Evolutionary conservation across 2,329 filamentous ascomycete species (phyloP).

Genomic region (Phialophora chinensis): DNA sequence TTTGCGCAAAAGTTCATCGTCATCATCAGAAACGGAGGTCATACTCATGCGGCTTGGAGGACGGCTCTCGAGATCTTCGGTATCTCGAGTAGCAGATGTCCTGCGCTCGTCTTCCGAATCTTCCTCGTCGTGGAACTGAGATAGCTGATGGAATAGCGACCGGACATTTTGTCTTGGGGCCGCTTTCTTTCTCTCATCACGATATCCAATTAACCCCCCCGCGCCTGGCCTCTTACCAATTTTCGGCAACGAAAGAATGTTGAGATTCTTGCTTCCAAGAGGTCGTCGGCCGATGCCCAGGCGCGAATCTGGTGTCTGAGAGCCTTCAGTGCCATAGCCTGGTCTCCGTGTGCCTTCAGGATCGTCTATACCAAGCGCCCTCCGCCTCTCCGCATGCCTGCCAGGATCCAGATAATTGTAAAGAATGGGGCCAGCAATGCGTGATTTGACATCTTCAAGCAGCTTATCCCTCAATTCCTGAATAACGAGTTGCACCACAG

Average conservation of each 20-base stretch:
- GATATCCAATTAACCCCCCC: conserved; percentile 67
- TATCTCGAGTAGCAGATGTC: conserved; percentile 73
- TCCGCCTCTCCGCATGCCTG: conserved; percentile 78
- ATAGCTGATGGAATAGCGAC: conserved; percentile 79
- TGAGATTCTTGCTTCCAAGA: conserved; percentile 53
- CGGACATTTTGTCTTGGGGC: conserved; percentile 69
- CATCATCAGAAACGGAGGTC: conserved; percentile 59
- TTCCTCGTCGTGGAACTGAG: conserved; percentile 76
- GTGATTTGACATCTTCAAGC: conserved; percentile 84
- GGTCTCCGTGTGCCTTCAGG: conserved; percentile 66
- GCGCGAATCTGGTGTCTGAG: conserved; percentile 65
- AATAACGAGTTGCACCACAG: conserved; percentile 78
- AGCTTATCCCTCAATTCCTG: conserved; percentile 85
- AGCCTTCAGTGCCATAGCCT: conserved; percentile 66
- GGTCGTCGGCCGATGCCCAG: conserved; percentile 46
- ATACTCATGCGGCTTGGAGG: conserved; percentile 73
- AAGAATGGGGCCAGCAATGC: conserved; percentile 80
- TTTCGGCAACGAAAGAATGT: conserved; percentile 70
- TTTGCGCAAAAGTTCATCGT: conserved; percentile 50
- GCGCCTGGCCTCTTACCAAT: conserved; percentile 71
- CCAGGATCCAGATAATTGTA: conserved; percentile 82
- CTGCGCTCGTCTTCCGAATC: conserved; percentile 85
- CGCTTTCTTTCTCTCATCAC: conserved; percentile 69
- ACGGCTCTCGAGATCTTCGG: conserved; percentile 83
- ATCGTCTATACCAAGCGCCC: conserved; percentile 77